Evolutionary conservation across 768 basidiomycete species (phyloP), one percentile per base, ranked within the genome.

Genomic region (Royoungia palumana): DNA sequence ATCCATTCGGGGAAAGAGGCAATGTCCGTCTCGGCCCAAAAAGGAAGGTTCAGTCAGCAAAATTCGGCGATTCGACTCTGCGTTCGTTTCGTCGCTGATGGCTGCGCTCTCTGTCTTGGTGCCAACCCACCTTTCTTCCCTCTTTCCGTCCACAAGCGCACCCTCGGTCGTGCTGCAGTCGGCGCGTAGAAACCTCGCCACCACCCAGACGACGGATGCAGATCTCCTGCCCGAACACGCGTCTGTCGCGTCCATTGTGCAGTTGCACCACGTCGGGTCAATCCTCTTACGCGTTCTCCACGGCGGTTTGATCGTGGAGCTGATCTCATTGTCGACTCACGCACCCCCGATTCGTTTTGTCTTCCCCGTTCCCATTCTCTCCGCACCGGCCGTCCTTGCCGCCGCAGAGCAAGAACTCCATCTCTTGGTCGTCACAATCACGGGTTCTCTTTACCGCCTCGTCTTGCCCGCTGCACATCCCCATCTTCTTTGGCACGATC

Each of bases 271-370:
- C 32, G 79, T 83, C 4, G 86, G 87, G 14, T 76, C 84, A 41
- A 74, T 93, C 45, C 76, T 92, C 44, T 67, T 85, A 40, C 85
- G 92, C 51, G 76, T 90, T 39, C 73, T 92, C 46, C 85, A 92
- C 53, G 81, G 78, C 38, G 85, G 84, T 21, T 68, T 82, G 53
- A 83, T 90, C 42, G 67, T 91, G 36, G 89, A 94, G 60, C 78
- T 94, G 39, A 62, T 83, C 32, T 88, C 89, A n/a, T 71, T 91
- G 38, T 80, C 87, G 6, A 75, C 77, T 2, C 72, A 80, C 54
- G 71, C 83, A 3, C 72, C 77, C 27, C 82, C 89, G 16, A 76
- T 92, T 53, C 82, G 89, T 49, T 81, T 94, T 63, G 75, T 87
- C 55, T 89, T 91, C 57, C 89, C 89, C 32, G 80, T 86, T 10